Evolutionary conservation across 495 filamentous ascomycete genomes (phyloP).

Genomic region (Zalerion maritima): DNA sequence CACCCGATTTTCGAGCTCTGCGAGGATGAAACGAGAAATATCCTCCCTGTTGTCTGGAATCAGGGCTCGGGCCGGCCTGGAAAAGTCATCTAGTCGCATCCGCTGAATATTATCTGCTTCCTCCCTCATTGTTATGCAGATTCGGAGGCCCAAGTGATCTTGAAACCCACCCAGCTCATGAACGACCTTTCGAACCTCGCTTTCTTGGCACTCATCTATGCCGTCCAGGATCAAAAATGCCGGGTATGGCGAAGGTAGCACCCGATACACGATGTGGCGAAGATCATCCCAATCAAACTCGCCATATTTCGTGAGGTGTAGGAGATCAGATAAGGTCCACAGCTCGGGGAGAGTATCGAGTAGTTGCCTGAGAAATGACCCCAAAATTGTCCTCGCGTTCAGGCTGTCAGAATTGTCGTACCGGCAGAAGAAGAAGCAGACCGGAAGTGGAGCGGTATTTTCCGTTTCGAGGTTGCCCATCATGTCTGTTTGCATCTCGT

Average conservation of each 20-base stretch:
- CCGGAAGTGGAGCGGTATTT: slow-evolving; percentile 5
- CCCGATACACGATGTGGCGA: slow-evolving; percentile 8
- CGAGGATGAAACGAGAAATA: slow-evolving; percentile 22
- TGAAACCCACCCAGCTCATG: slow-evolving; percentile 13
- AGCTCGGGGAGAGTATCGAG: slow-evolving; percentile 11
- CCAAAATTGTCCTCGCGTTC: slow-evolving; percentile 22
- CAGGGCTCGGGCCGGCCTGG: slow-evolving; percentile 6
- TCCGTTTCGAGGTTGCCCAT: slow-evolving; percentile 12
- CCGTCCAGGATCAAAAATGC: slow-evolving; percentile 24
- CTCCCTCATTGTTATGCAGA: slow-evolving; percentile 21
- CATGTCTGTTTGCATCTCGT: no score
- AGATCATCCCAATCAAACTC: slow-evolving; percentile 13
- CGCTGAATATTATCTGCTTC: no score
- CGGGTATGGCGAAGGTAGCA: slow-evolving; percentile 12
- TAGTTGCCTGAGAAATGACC: slow-evolving; percentile 25
- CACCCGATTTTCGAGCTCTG: slow-evolving; percentile 18
- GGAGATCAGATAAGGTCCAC: slow-evolving; percentile 6
- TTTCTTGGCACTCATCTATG: slow-evolving; percentile 20
- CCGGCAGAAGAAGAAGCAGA: slow-evolving; percentile 33
- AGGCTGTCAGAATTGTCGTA: slow-evolving; percentile 24
- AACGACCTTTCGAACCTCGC: slow-evolving; percentile 12
- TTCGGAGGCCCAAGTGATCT: slow-evolving; percentile 9
- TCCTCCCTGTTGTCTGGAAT: slow-evolving; percentile 27
- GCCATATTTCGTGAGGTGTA: slow-evolving; percentile 7
- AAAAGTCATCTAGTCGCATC: slow-evolving; percentile 8